phyloP scores from a whole-genome alignment of 148 eudicot genomes.

The Nepenthes gracilis region DNA sequence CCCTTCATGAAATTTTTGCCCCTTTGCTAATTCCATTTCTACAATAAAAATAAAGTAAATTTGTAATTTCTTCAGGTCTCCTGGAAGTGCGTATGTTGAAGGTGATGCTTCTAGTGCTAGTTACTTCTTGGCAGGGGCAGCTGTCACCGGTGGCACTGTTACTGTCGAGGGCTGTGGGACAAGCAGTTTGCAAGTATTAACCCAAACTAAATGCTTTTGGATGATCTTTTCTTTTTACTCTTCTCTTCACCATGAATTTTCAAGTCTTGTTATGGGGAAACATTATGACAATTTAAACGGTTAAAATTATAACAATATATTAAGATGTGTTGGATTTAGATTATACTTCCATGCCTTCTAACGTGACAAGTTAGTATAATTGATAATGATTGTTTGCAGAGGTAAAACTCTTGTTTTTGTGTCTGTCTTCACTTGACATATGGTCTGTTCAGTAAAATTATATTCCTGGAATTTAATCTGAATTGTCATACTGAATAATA shows the following conservation, averaged over 20 bases:
- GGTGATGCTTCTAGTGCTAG: conserved; percentile 99
- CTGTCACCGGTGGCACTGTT: conserved; percentile 90
- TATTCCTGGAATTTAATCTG: no score
- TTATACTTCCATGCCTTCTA: no score
- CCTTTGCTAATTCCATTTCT: neutral
- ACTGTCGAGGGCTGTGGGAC: conserved; percentile 99
- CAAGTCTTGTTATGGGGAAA: neutral
- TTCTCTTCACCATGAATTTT: neutral
- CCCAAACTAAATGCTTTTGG: neutral
- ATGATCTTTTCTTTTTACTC: conserved; percentile 1
- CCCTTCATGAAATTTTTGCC: conserved; percentile 1
- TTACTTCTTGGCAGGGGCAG: conserved; percentile 96
- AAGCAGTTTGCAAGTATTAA: conserved; percentile 75
- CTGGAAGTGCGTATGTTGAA: conserved; percentile 92
- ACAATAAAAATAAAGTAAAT: conserved; percentile 1
- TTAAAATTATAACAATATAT: no score
- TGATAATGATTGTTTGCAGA: no score
- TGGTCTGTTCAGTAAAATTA: no score
- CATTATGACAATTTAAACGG: no score
- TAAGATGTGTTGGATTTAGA: no score
- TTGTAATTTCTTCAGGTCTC: conserved; percentile 42
- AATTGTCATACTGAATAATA: no score
- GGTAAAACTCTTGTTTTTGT: no score
- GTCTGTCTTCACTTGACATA: no score
- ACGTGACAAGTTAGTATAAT: no score